phyloP scores from a whole-genome alignment of 805 yeast genomes.

The Candida railenensis region DNA sequence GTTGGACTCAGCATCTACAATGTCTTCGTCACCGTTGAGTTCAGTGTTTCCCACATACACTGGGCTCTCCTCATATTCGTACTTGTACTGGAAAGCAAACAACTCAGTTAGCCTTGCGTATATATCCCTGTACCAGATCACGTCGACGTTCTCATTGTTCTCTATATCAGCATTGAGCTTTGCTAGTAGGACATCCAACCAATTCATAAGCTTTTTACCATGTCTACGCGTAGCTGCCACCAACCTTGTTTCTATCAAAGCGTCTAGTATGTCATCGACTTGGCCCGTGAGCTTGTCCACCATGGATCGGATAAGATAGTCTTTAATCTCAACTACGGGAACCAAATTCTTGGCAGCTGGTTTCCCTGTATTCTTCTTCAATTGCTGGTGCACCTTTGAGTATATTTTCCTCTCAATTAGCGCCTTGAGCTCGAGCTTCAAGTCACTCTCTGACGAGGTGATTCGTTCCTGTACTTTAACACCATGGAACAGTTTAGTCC shows the following conservation, averaged over 20 bases:
- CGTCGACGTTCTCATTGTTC: slow-evolving; percentile 8
- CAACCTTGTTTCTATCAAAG: not conserved
- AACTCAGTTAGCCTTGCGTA: slow-evolving; percentile 25
- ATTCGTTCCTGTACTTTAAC: not conserved
- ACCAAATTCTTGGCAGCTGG: not conserved
- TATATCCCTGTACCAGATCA: slow-evolving; percentile 14
- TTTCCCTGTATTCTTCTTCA: not conserved
- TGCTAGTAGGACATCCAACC: slow-evolving; percentile 31
- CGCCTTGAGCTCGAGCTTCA: slow-evolving; percentile 14
- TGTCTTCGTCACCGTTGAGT: slow-evolving; percentile 6
- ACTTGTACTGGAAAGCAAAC: slow-evolving; percentile 21
- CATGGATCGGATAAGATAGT: not conserved
- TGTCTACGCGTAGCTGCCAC: slow-evolving; percentile 1
- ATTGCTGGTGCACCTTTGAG: slow-evolving; percentile 2
- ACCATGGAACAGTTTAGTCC: not conserved
- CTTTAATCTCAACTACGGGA: not conserved
- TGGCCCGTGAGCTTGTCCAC: not conserved
- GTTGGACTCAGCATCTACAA: slow-evolving; percentile 6
- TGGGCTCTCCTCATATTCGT: slow-evolving; percentile 21
- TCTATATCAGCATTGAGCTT: slow-evolving; percentile 13
- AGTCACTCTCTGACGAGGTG: not conserved
- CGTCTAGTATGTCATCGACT: not conserved
- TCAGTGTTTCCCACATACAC: not conserved
- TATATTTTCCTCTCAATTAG: slow-evolving; percentile 16
- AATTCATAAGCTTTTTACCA: slow-evolving; percentile 10